phyloP scores from a whole-genome alignment of 805 yeast genomes.

The Barnettozyma californica region DNA sequence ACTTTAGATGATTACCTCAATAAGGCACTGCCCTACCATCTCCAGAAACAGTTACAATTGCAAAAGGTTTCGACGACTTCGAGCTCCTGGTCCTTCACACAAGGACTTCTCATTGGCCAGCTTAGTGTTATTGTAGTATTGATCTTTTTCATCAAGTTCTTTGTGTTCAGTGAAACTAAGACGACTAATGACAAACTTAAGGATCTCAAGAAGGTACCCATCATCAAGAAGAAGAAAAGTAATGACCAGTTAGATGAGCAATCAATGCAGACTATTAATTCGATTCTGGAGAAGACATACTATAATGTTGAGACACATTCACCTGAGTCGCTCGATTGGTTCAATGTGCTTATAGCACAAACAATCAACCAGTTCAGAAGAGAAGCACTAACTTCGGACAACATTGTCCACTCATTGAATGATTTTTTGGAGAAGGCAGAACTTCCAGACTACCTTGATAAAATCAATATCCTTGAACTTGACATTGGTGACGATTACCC shows the following conservation, averaged over 20 bases:
- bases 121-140: constrained; percentile 61
- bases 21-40: constrained; percentile 30
- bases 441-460: constrained; percentile 77
- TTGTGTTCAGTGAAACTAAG: constrained; percentile 63
- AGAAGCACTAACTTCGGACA: constrained; percentile 85
- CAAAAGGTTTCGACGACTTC: constrained; percentile 15
- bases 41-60: constrained; percentile 28
- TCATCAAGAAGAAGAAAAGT: constrained; percentile 20
- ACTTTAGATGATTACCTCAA: constrained; percentile 34
- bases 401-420: constrained; percentile 74
- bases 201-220: constrained; percentile 22
- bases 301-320: constrained; percentile 85
- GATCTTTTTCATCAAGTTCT: constrained; percentile 64
- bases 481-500: constrained; percentile 96
- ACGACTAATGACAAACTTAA: constrained; percentile 25
- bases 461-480: constrained; percentile 74
- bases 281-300: constrained; percentile 83
- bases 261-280: constrained; percentile 27
- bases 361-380: constrained; percentile 78
- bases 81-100: constrained; percentile 62
- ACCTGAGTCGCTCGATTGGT: constrained; percentile 95
- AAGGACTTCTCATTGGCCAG: constrained; percentile 72
- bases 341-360: constrained; percentile 90
- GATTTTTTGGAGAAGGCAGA: constrained; percentile 53
- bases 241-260: constrained; percentile 10